Evolutionary conservation across 2,329 filamentous ascomycete species (phyloP).

Genomic region (Pseudogymnoascus sp.): DNA sequence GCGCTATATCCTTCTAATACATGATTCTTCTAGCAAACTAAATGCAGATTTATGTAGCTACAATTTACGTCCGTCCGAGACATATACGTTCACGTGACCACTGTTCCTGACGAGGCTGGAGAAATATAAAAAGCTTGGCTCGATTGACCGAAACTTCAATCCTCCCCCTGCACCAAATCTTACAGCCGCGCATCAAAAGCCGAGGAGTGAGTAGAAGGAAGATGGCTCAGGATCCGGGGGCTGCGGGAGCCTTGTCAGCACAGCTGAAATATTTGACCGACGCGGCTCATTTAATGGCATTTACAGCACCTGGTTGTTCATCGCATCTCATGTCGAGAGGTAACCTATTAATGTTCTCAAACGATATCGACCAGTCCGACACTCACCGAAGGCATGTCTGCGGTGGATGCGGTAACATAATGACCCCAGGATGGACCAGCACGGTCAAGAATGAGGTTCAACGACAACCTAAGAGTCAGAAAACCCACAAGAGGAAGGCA

Average conservation of each 20-base stretch:
- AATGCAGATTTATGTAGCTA: neutral
- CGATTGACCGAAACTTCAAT: conserved; percentile 7
- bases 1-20: neutral
- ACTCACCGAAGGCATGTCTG: conserved; percentile 50
- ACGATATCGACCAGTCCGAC: conserved; percentile 39
- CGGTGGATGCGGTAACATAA: conserved; percentile 53
- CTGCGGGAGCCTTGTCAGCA: conserved; percentile 14
- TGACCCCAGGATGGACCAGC: conserved; percentile 40
- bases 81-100: neutral
- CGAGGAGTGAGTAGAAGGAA: neutral
- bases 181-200: neutral
- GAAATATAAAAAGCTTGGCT: conserved; percentile 5
- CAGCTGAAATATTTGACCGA: conserved; percentile 41
- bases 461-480: neutral
- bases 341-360: conserved; percentile 42
- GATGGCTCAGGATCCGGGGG: conserved; percentile 1
- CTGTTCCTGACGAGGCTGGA: neutral
- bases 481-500: neutral
- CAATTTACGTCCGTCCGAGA: neutral
- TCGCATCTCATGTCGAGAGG: conserved; percentile 52
- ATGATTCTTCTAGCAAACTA: neutral
- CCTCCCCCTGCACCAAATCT: neutral
- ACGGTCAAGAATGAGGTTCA: conserved; percentile 15
- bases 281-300: conserved; percentile 50
- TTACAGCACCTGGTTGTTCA: conserved; percentile 48